phyloP scores from a whole-genome alignment of 345 rosid genomes.

The Citrus maxima region DNA sequence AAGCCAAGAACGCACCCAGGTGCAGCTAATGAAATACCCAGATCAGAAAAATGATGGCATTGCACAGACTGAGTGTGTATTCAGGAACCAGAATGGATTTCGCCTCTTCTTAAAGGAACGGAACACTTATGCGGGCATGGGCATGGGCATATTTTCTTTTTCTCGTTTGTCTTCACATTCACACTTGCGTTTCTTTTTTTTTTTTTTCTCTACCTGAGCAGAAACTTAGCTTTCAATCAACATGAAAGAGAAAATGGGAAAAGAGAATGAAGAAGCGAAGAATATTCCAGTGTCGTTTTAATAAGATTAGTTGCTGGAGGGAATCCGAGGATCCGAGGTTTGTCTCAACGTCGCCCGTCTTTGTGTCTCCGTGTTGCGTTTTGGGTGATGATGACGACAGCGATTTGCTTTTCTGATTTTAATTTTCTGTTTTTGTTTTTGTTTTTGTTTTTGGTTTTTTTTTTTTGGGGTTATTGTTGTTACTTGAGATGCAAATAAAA shows the following conservation, averaged over 20 bases:
- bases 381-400: neutral
- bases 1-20: conserved; percentile 1
- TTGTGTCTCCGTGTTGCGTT: neutral
- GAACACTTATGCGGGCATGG: conserved; percentile 36
- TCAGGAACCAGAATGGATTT: conserved; percentile 31
- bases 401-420: neutral
- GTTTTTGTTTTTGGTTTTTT: neutral
- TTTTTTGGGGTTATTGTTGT: neutral
- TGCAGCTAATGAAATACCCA: conserved; percentile 10
- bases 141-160: conserved; percentile 2
- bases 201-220: neutral
- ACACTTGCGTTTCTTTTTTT: conserved; percentile 35
- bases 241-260: conserved; percentile 17
- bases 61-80: conserved; percentile 22
- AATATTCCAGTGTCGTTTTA: conserved; percentile 13
- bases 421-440: neutral
- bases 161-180: conserved; percentile 38
- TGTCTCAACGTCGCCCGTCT: conserved; percentile 9
- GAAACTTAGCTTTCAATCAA: conserved; percentile 80
- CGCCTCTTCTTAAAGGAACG: conserved; percentile 72
- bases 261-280: neutral
- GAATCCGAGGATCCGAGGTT: conserved; percentile 25
- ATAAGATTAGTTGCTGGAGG: neutral
- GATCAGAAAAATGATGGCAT: conserved; percentile 17
- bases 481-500: neutral